Evolutionary conservation across 768 basidiomycete species (phyloP).

Genomic region (Mycena kentingensis): DNA sequence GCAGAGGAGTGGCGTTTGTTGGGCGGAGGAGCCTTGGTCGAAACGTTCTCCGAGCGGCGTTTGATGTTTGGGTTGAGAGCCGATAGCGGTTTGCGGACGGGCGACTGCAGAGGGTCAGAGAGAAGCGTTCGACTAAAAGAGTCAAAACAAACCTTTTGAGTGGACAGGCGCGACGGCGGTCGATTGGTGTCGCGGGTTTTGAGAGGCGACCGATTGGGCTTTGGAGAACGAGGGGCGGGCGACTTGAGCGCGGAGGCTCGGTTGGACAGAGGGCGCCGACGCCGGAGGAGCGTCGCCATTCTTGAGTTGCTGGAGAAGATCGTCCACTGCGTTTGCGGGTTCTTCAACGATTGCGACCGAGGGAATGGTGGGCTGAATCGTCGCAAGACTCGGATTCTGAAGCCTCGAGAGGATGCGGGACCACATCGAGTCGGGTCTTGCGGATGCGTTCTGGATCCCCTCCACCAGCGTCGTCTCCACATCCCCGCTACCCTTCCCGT

Average conservation of each 20-base stretch:
- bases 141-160: not conserved
- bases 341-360: slow-evolving; percentile 24
- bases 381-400: slow-evolving; percentile 32
- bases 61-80: not conserved
- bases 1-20: not conserved
- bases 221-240: not conserved
- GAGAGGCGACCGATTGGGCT: slow-evolving; percentile 3
- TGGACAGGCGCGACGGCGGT: not conserved
- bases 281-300: slow-evolving; percentile 18
- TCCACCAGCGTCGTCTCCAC: slow-evolving; percentile 46
- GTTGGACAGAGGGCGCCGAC: slow-evolving; percentile 2
- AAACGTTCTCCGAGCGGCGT: not conserved
- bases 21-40: not conserved
- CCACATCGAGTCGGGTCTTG: slow-evolving; percentile 43
- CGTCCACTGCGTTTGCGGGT: slow-evolving; percentile 32
- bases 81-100: not conserved
- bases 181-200: slow-evolving; percentile 12
- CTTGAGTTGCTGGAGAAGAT: slow-evolving; percentile 30
- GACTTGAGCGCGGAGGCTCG: not conserved
- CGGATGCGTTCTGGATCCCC: slow-evolving; percentile 45
- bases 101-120: no score
- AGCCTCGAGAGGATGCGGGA: slow-evolving; percentile 37
- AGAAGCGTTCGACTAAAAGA: not conserved
- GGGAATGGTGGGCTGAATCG: slow-evolving; percentile 24
- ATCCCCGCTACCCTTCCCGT: slow-evolving; percentile 26